Evolutionary conservation across 345 rosid species (phyloP), one percentile per base, ranked within the genome.

Genomic region (Salix arbutifolia): DNA sequence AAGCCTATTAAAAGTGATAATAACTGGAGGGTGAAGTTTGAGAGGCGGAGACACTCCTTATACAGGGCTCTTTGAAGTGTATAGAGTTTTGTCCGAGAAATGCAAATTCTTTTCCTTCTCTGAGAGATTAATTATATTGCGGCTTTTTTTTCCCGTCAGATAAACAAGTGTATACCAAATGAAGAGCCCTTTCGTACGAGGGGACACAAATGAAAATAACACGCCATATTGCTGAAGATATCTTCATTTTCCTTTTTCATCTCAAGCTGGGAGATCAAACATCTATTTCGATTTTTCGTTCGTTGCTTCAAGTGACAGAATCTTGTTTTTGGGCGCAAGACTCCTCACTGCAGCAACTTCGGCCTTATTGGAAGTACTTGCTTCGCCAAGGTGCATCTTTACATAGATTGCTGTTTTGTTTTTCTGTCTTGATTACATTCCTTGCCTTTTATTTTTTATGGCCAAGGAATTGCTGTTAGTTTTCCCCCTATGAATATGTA

Each of bases 1-100:
- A 95, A 89, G 83, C 88, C 90, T n/a, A 81, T 80, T 11, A 90
- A 74, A 56, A 30, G 65, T 28, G 88, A 85, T 50, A 70, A 21
- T 60, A 78, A 73, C 75, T 66, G 88, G 80, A 89, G 88, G 87
- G 67, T 79, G 79, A 90, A 90, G 81, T 75, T 79, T 13, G 92
- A 88, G 76, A 82, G 89, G 84, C 60, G 83, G 77, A 79, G 85
- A 71, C 86, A 72, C 74, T 81, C 90, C 25, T 82, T 84, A 8
- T 70, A 82, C 76, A 78, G 82, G 81, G 85, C 79, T 79, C 77
- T 83, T 33, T 87, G 83, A 87, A 62, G 67, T 71, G 77, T 75
- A 33, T 52, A 76, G 70, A 46, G 75, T 82, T 82, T 83, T 82
- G 74, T 69, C 69, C 3, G 66, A 74, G 81, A 75, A 74, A 78